Percentiles rank a stretch among this genome's conserved stretches.
These are phyloP conservation scores for Beauveria varroae DNA, from an alignment of 2,329 filamentous ascomycete species.

Conservation along the genomic window DNA sequence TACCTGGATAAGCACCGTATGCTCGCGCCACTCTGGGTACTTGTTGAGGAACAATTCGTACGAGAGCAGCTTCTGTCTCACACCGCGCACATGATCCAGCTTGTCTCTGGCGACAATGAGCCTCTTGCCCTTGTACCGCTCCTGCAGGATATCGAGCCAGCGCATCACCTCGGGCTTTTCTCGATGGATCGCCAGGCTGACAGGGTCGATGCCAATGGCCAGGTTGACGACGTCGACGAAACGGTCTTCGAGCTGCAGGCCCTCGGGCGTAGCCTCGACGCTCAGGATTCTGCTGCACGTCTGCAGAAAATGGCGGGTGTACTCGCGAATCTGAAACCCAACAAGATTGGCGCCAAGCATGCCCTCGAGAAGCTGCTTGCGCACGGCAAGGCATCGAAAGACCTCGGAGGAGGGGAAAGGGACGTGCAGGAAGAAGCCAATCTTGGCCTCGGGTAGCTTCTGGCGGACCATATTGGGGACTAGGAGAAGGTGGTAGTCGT, in stretches of 20 bases:
- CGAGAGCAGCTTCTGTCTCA: slow-evolving; percentile 85
- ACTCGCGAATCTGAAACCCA: slow-evolving; percentile 90
- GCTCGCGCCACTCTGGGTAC: slow-evolving; percentile 82
- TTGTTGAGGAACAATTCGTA: slow-evolving; percentile 93
- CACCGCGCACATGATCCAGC: slow-evolving; percentile 84
- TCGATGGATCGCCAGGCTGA: slow-evolving; percentile 64
- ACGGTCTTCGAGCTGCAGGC: slow-evolving; percentile 83
- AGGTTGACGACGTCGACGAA: slow-evolving; percentile 83
- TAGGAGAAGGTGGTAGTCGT: slow-evolving; percentile 89
- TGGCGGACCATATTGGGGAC: slow-evolving; percentile 86
- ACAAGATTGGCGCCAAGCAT: slow-evolving; percentile 90
- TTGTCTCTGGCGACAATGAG: slow-evolving; percentile 92
- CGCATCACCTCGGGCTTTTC: slow-evolving; percentile 63
- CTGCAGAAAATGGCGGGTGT: slow-evolving; percentile 88
- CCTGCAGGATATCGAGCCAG: slow-evolving; percentile 74
- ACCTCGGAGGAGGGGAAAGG: slow-evolving; percentile 95
- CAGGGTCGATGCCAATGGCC: slow-evolving; percentile 86
- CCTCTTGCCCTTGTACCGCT: slow-evolving; percentile 80
- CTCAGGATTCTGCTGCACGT: slow-evolving; percentile 86
- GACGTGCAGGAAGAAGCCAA: slow-evolving; percentile 92
- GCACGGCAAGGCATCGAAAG: slow-evolving; percentile 82
- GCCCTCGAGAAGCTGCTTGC: slow-evolving; percentile 80
- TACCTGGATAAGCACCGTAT: slow-evolving; percentile 87
- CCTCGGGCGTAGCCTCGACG: slow-evolving; percentile 84
- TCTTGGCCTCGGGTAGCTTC: slow-evolving; percentile 85